Base-by-base conservation (phyloP, 169 alveolate genomes). In the Perkinsus marinus region DNA sequence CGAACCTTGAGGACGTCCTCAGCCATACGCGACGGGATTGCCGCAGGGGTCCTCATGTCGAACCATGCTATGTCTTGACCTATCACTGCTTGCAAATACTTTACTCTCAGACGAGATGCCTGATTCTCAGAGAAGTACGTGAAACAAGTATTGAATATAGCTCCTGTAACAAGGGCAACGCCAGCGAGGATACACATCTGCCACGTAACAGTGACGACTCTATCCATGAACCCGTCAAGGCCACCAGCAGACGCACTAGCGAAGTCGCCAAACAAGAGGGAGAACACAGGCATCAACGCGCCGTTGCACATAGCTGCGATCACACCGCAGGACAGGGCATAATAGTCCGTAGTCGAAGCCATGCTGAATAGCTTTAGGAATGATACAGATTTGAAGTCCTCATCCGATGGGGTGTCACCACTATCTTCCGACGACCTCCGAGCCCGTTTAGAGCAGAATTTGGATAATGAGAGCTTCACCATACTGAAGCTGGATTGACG, bases 11-110 rank as follows among this genome's bases (percentile, higher is more conserved):
- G 93, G 91, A 94, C 91, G 90, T 94, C 92, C 90, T 92, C 93
- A 13, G 92, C 93, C 93, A 94, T 90, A 37, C 93, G 94, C 5
- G 94, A 92, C 36, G 90, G 93, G 39, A 94, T 90, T 90, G 93
- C 92, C 43, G 94, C 89, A 39, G 94, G 94, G 0, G 94, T 91
- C 68, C 92, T 94, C 90, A 90, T 90, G 89, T 94, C 95, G 91
- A 92, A 94, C 93, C 93, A 94, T 41, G 91, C 91, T 10, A 94
- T 93, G 92, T 94, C 95, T 69, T 92, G 94, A 43, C 92, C 90
- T 57, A 94, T 89, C 17, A 94, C 94, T 89, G 93, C 91, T 68
- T 57, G 92, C 38, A 94, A 91, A 92, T 68, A 94, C 90, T 91
- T 57, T 30, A 57, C 79, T 30, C 79, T 57, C 79, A 57, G 34